phyloP scores from a whole-genome alignment of 176 grass and related monocot genomes.

The Eragrostis nindensis region DNA sequence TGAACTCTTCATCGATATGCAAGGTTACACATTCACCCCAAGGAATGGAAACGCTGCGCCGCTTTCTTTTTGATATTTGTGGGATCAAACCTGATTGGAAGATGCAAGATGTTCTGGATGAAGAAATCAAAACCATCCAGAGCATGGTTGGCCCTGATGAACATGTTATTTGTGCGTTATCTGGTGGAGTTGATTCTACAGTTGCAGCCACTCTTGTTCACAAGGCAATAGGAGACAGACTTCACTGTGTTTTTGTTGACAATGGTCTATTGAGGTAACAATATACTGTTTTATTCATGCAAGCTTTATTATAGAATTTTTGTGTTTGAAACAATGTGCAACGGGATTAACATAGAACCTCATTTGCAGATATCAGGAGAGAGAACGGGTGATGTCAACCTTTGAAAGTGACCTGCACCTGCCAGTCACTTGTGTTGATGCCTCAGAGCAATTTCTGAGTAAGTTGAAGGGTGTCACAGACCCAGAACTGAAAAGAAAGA shows the following conservation, averaged over 20 bases:
- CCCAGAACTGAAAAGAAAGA: slow-evolving; percentile 87
- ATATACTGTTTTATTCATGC: neutral
- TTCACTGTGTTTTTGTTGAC: slow-evolving; percentile 94
- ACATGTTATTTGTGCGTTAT: slow-evolving; percentile 90
- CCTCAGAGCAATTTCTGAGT: slow-evolving; percentile 81
- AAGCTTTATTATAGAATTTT: neutral
- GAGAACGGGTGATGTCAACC: slow-evolving; percentile 77
- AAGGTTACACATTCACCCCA: slow-evolving; percentile 88
- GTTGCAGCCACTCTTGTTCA: slow-evolving; percentile 84
- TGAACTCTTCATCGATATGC: neutral
- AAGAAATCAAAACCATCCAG: slow-evolving; percentile 85
- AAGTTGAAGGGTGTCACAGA: slow-evolving; percentile 75
- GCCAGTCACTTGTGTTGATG: slow-evolving; percentile 78
- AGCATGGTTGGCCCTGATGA: slow-evolving; percentile 62
- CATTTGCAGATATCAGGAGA: slow-evolving; percentile 74
- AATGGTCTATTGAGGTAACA: slow-evolving; percentile 77
- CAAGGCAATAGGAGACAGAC: slow-evolving; percentile 76
- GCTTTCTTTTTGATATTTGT: slow-evolving; percentile 86
- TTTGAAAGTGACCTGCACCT: slow-evolving; percentile 82
- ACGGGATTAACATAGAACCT: slow-evolving; percentile 1
- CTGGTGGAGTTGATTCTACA: slow-evolving; percentile 86
- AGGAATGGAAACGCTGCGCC: slow-evolving; percentile 83
- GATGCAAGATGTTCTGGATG: slow-evolving; percentile 89
- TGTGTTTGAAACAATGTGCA: neutral
- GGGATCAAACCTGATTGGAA: slow-evolving; percentile 76